A percentile compares a stretch with the other conserved stretches of the same genome.
Evolutionary conservation across 2,329 filamentous ascomycete genomes (phyloP).

Genomic region (Tolypocladium sp.): DNA sequence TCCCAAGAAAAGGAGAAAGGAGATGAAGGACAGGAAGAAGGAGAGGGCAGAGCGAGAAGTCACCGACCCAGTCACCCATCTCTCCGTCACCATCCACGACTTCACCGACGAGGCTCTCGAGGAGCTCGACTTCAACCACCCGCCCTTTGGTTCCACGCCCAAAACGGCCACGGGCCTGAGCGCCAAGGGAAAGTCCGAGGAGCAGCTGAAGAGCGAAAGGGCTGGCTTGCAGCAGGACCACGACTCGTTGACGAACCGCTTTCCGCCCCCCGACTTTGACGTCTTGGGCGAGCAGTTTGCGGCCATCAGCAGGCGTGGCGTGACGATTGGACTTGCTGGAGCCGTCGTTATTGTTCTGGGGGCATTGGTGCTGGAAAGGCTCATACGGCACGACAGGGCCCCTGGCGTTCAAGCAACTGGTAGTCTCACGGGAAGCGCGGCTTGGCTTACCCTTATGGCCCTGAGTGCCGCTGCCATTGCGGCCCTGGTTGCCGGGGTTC

Average conservation of each 20-base stretch:
- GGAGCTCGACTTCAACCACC: conserved; percentile 18
- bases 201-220: conserved; percentile 27
- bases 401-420: background rate
- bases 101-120: conserved; percentile 54
- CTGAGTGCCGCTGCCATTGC: conserved; percentile 17
- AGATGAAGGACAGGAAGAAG: conserved; percentile 33
- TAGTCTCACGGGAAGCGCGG: conserved; percentile 1
- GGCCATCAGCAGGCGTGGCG: conserved; percentile 19
- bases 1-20: conserved; percentile 37
- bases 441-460: conserved; percentile 17
- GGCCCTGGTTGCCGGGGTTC: conserved; percentile 34
- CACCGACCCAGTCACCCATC: conserved; percentile 64
- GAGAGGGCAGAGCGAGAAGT: conserved; percentile 49
- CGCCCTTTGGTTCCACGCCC: conserved; percentile 24
- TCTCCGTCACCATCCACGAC: conserved; percentile 60
- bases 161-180: conserved; percentile 27
- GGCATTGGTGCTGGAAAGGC: conserved; percentile 10
- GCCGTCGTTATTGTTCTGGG: conserved; percentile 20
- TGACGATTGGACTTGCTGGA: conserved; percentile 27
- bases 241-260: conserved; percentile 32
- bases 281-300: conserved; percentile 24
- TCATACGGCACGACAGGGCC: conserved; percentile 2
- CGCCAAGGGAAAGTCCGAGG: conserved; percentile 27
- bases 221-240: conserved; percentile 25
- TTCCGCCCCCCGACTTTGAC: conserved; percentile 39